phyloP scores from a whole-genome alignment of 2,329 filamentous ascomycete species.

The Chrysosporium keratinophilum region DNA sequence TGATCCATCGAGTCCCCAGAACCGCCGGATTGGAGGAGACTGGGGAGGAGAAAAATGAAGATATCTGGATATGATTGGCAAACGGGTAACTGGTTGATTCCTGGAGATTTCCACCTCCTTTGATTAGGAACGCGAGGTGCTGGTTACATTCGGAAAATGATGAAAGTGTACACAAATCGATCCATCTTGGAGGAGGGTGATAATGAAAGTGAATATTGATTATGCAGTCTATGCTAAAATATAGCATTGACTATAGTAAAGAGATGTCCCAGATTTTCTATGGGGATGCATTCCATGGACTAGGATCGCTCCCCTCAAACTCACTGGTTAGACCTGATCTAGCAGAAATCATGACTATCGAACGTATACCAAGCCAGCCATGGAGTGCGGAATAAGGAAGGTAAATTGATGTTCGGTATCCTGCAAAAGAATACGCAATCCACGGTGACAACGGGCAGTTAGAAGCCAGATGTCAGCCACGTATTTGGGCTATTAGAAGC shows the following conservation, averaged over 20 bases:
- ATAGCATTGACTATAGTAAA: neutral
- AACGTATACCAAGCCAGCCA: neutral
- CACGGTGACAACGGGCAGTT: neutral
- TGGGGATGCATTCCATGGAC: conserved; percentile 34
- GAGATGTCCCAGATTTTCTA: conserved; percentile 37
- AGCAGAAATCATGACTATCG: conserved; percentile 24
- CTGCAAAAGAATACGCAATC: neutral
- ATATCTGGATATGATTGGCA: neutral
- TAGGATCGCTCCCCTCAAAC: conserved; percentile 40
- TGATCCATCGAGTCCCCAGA: conserved; percentile 41
- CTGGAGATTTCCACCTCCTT: neutral
- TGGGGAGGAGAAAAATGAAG: neutral
- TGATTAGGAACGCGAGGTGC: neutral
- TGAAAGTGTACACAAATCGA: neutral
- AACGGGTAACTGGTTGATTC: neutral
- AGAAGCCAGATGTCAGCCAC: no score
- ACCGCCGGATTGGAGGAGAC: neutral
- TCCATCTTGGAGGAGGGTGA: neutral
- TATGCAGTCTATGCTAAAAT: conserved; percentile 7
- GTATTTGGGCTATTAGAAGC: no score
- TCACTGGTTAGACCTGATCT: conserved; percentile 32
- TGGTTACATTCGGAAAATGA: neutral
- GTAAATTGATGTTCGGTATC: neutral
- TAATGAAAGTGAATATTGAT: neutral
- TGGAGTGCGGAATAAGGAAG: neutral